Evolutionary conservation across 106 monocot genomes (phyloP).

Genomic region (Phalaenopsis aphrodite): DNA sequence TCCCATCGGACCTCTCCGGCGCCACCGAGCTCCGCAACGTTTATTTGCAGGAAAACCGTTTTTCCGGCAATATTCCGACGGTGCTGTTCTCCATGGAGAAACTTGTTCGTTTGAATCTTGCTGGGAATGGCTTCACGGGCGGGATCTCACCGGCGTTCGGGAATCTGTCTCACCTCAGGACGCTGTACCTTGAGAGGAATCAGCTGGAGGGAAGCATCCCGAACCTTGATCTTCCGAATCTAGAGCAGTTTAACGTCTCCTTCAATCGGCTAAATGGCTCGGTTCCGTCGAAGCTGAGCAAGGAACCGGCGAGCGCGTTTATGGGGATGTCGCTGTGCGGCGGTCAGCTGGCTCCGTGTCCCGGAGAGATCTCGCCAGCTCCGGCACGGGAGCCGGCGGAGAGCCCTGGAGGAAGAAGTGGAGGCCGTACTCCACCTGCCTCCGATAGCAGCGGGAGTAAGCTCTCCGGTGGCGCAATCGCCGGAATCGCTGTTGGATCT

Average conservation of each 20-base stretch:
- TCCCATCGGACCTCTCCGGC: slow-evolving; percentile 43
- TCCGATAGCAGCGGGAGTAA: slow-evolving; percentile 12
- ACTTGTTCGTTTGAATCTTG: slow-evolving; percentile 47
- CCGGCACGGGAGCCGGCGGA: slow-evolving; percentile 5
- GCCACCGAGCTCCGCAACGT: slow-evolving; percentile 33
- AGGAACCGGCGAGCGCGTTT: slow-evolving; percentile 27
- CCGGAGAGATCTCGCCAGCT: slow-evolving; percentile 20
- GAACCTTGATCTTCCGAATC: slow-evolving; percentile 26
- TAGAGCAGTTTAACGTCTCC: slow-evolving; percentile 67
- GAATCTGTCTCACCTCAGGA: slow-evolving; percentile 29
- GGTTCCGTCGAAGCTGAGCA: slow-evolving; percentile 45
- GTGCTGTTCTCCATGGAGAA: slow-evolving; percentile 20
- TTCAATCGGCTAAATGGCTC: slow-evolving; percentile 67
- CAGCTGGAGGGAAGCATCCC: slow-evolving; percentile 35
- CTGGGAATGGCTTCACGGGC: slow-evolving; percentile 45
- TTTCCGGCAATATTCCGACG: slow-evolving; percentile 49
- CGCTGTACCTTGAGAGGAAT: slow-evolving; percentile 46
- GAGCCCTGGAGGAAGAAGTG: neutral
- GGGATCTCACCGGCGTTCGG: slow-evolving; percentile 27
- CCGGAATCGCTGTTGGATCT: slow-evolving; percentile 34
- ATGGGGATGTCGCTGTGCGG: slow-evolving; percentile 57
- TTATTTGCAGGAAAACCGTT: slow-evolving; percentile 43
- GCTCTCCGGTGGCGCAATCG: slow-evolving; percentile 42
- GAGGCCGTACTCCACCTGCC: neutral
- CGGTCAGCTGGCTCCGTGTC: slow-evolving; percentile 40